A percentile compares a stretch with the other conserved stretches of the same genome.
These are phyloP conservation scores for Flaveria linearis DNA, from an alignment of 129 eudicot species.

Conservation along the genomic window DNA sequence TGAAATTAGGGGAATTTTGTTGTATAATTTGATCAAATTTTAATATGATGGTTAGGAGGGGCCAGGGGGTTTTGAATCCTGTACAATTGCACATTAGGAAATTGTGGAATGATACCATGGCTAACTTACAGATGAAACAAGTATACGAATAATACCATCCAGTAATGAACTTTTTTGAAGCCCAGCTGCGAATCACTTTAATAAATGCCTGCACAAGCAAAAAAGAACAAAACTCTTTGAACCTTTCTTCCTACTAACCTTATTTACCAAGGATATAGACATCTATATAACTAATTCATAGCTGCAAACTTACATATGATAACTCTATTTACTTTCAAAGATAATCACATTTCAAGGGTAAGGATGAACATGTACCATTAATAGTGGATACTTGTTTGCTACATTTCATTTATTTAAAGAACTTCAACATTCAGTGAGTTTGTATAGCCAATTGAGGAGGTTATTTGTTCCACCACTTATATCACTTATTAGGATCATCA, in stretches of 20 bases:
- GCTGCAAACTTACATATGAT: background rate
- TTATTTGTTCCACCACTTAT: background rate
- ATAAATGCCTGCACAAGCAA: constrained; percentile 52
- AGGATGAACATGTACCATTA: background rate
- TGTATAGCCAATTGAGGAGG: background rate
- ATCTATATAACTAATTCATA: background rate
- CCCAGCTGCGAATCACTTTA: constrained; percentile 78
- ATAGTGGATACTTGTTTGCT: background rate
- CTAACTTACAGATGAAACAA: constrained; percentile 33
- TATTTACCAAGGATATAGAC: background rate
- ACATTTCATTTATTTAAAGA: background rate
- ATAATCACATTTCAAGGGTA: background rate
- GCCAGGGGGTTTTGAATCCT: background rate
- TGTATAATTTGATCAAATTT: background rate
- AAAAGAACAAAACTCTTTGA: background rate
- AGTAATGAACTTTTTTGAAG: constrained; percentile 70
- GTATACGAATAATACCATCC: constrained; percentile 62
- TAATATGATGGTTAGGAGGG: background rate
- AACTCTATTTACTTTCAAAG: background rate
- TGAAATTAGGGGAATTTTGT: background rate
- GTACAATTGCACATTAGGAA: background rate
- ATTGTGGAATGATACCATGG: background rate
- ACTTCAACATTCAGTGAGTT: background rate
- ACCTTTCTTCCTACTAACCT: background rate
- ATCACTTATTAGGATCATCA: background rate